Percentiles rank a stretch among this genome's conserved stretches.
Conservation (phyloP, 1,284 basidiomycete genomes). For the Apiotrichum sp. region DNA sequence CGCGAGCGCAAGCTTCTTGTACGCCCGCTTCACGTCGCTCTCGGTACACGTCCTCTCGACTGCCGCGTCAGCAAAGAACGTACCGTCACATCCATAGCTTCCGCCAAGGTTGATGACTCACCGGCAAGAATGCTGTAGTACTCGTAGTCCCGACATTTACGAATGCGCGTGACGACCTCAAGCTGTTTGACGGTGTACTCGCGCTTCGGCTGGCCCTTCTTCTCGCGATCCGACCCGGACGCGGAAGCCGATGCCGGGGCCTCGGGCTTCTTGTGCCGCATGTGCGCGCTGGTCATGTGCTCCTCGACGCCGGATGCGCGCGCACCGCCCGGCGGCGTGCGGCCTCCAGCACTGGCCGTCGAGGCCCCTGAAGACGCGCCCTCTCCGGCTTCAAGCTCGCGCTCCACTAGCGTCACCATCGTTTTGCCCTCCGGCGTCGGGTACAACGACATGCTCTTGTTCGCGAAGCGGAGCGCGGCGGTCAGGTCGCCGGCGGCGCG, state of each 20-base stretch:
- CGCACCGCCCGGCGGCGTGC: conserved; percentile 4
- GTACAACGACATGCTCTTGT: conserved; percentile 81
- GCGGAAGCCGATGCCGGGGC: neutral
- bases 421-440: conserved; percentile 68
- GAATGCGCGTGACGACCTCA: conserved; percentile 79
- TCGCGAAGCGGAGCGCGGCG: conserved; percentile 83
- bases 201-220: conserved; percentile 53
- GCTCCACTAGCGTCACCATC: conserved; percentile 45
- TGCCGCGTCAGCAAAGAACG: conserved; percentile 9
- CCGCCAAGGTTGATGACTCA: conserved; percentile 21
- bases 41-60: conserved; percentile 83
- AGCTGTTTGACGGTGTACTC: conserved; percentile 82
- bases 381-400: conserved; percentile 34
- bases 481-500: conserved; percentile 63
- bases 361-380: too few species aligned
- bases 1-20: conserved; percentile 91
- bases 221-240: neutral
- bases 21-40: conserved; percentile 89
- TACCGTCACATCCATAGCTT: too few species aligned
- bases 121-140: conserved; percentile 86
- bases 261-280: conserved; percentile 18
- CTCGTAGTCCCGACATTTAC: conserved; percentile 75
- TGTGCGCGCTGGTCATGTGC: conserved; percentile 41
- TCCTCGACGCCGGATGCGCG: conserved; percentile 44
- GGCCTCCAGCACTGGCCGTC: too few species aligned